Percentiles rank a stretch among this genome's conserved stretches.
Evolutionary conservation across 2,329 filamentous ascomycete species (phyloP).

Genomic region (Fusarium beomiforme): DNA sequence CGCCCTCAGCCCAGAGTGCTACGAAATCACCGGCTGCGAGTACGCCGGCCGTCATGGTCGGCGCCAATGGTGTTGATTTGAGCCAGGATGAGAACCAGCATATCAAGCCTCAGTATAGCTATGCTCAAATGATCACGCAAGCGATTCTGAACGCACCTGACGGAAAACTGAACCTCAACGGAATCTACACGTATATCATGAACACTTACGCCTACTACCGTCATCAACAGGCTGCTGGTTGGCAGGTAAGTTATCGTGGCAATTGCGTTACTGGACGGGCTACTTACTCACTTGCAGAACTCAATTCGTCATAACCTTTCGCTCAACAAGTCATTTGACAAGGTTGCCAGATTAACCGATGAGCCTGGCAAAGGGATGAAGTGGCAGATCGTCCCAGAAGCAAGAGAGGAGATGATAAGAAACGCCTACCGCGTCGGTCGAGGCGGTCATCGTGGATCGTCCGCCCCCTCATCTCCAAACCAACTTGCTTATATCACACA

Average conservation of each 20-base stretch:
- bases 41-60: slow-evolving; percentile 51
- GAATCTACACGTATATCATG: slow-evolving; percentile 95
- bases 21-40: slow-evolving; percentile 48
- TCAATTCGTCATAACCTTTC: slow-evolving; percentile 97
- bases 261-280: background rate
- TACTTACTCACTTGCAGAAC: slow-evolving; percentile 65
- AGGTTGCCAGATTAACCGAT: slow-evolving; percentile 89
- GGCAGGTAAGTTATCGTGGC: slow-evolving; percentile 74
- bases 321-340: slow-evolving; percentile 92
- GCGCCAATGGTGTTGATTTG: slow-evolving; percentile 72
- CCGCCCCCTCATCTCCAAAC: slow-evolving; percentile 74
- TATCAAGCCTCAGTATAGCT: slow-evolving; percentile 95
- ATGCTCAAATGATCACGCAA: slow-evolving; percentile 96
- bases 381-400: slow-evolving; percentile 90
- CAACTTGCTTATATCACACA: slow-evolving; percentile 70
- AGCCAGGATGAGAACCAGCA: slow-evolving; percentile 87
- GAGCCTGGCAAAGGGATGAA: slow-evolving; percentile 99
- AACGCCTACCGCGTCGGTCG: slow-evolving; percentile 71
- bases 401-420: slow-evolving; percentile 87
- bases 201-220: slow-evolving; percentile 93
- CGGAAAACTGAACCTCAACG: slow-evolving; percentile 88
- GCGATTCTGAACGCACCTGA: slow-evolving; percentile 89
- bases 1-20: slow-evolving; percentile 56
- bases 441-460: slow-evolving; percentile 73
- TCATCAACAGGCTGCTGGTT: slow-evolving; percentile 78